These are phyloP conservation scores for Boletus sp. DNA, from an alignment of 768 basidiomycete genomes.

Conservation along the genomic window DNA sequence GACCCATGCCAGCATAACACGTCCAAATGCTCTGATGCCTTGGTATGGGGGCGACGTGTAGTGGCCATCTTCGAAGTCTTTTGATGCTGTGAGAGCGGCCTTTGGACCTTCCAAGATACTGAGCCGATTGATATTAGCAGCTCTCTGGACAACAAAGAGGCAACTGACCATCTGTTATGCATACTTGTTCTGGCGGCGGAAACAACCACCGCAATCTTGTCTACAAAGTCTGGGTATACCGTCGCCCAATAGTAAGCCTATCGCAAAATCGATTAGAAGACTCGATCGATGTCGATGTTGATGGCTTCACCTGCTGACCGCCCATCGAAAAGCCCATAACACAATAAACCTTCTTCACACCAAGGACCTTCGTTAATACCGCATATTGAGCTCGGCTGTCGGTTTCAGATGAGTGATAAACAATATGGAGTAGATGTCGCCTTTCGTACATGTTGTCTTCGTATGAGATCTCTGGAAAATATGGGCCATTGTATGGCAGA, in stretches of 20 bases:
- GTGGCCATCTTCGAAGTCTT: conserved; percentile 52
- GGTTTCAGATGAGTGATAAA: neutral
- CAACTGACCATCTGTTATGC: conserved; percentile 51
- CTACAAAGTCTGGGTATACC: conserved; percentile 52
- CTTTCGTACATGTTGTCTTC: conserved; percentile 53
- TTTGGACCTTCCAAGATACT: conserved; percentile 61
- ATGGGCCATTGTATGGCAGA: conserved; percentile 54
- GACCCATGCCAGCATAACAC: conserved; percentile 54
- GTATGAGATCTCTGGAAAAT: conserved; percentile 56
- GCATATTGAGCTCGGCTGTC: conserved; percentile 53
- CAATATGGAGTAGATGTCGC: neutral
- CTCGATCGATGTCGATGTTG: neutral
- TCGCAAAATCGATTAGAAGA: neutral
- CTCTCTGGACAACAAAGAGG: neutral
- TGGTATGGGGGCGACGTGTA: conserved; percentile 45
- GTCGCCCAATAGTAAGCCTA: conserved; percentile 57
- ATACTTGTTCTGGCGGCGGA: conserved; percentile 53
- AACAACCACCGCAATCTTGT: conserved; percentile 44
- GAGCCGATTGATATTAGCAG: neutral
- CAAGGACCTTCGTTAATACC: conserved; percentile 47
- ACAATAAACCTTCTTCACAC: conserved; percentile 42
- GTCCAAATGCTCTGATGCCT: conserved; percentile 55
- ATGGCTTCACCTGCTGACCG: conserved; percentile 42
- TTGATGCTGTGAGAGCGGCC: conserved; percentile 48
- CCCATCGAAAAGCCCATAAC: conserved; percentile 62